Conservation (phyloP, 2,329 filamentous ascomycete species). For the Trichoderma afroharzianum region DNA sequence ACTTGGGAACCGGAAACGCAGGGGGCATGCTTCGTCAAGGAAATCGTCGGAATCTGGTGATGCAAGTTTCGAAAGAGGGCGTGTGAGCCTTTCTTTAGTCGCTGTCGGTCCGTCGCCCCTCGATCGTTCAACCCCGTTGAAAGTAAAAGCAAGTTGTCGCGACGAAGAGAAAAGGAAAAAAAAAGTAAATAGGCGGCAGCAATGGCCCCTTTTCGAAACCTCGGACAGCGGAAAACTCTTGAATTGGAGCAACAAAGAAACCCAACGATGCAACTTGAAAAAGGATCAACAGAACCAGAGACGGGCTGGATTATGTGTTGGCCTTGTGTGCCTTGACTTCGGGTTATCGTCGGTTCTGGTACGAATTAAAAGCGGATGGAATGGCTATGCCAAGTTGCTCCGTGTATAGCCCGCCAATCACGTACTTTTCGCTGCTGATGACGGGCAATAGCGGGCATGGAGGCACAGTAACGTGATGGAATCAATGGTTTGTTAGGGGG, state of each 20-base stretch:
- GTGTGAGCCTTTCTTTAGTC: neutral
- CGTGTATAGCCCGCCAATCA: neutral
- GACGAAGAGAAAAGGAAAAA: neutral
- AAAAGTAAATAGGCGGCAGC: neutral
- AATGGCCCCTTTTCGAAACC: neutral
- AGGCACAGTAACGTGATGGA: neutral
- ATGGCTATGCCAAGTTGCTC: neutral
- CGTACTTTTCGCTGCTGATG: neutral
- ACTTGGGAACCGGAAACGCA: neutral
- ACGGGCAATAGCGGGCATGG: neutral
- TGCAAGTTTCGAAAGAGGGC: neutral
- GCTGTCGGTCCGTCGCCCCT: neutral
- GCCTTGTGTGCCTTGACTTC: slow-evolving; percentile 14
- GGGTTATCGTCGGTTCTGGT: slow-evolving; percentile 19
- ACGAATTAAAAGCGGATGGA: neutral
- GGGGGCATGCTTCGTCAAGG: slow-evolving; percentile 13
- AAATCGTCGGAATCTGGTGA: neutral
- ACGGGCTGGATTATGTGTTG: neutral
- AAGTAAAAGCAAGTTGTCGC: neutral
- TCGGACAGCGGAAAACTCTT: neutral
- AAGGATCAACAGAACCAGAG: neutral
- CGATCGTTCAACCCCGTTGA: neutral
- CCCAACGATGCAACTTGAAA: neutral
- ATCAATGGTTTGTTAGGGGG: neutral
- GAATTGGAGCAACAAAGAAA: neutral